These are phyloP conservation scores for rapeseed (Brassica napus) DNA, from an alignment of 345 rosid genomes.

Conservation along the genomic window DNA sequence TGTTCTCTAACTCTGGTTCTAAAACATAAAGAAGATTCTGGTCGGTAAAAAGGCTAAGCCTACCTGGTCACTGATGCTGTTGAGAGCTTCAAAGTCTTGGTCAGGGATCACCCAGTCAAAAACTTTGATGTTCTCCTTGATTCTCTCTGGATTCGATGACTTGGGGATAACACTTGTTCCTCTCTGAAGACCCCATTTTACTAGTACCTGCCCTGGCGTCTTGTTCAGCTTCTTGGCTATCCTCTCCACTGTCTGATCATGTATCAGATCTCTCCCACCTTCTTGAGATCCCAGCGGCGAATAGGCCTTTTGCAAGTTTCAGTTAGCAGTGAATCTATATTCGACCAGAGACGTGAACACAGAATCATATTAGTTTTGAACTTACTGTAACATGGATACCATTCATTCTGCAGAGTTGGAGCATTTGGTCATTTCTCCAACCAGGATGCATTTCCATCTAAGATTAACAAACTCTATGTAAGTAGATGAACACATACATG, in stretches of 20 bases:
- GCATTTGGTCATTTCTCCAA: slow-evolving; percentile 63
- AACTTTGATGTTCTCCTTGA: slow-evolving; percentile 53
- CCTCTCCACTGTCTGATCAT: slow-evolving; percentile 46
- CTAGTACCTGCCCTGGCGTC: slow-evolving; percentile 52
- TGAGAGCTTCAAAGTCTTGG: slow-evolving; percentile 50
- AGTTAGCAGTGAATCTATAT: background rate
- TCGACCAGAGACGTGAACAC: background rate
- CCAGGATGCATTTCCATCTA: slow-evolving; percentile 78
- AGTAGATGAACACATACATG: background rate
- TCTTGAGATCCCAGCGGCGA: slow-evolving; percentile 56
- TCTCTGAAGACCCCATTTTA: slow-evolving; percentile 61
- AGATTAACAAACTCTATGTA: slow-evolving; percentile 9
- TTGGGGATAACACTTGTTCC: slow-evolving; percentile 60
- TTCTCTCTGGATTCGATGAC: slow-evolving; percentile 49
- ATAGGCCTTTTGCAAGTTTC: slow-evolving; percentile 41
- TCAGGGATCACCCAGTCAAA: slow-evolving; percentile 54
- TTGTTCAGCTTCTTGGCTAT: slow-evolving; percentile 57
- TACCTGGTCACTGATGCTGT: slow-evolving; percentile 46
- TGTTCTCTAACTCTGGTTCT: background rate
- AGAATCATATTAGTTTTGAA: background rate
- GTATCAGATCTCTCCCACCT: slow-evolving; percentile 55
- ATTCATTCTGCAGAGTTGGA: slow-evolving; percentile 46
- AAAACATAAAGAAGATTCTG: background rate
- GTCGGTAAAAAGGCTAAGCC: background rate
- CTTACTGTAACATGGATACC: slow-evolving; percentile 57